A percentile compares a stretch with the other conserved stretches of the same genome.
Evolutionary conservation across 2,329 filamentous ascomycete genomes (phyloP).

Genomic region (Fusarium poae): DNA sequence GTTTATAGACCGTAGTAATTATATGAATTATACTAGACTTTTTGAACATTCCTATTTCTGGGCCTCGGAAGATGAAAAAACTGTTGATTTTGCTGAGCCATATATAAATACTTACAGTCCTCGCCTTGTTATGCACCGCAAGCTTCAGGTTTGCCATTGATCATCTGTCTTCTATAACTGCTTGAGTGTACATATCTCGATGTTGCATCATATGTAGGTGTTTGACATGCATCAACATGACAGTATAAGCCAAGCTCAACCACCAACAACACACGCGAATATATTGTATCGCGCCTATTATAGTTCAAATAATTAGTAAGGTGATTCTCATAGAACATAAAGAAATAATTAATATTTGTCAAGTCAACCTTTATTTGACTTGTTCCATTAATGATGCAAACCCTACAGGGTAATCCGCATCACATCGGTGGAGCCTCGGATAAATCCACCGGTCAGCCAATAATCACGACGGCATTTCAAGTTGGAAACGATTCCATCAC

Average conservation of each 20-base stretch:
- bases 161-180: too few relatives aligned
- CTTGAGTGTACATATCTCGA: too few relatives aligned
- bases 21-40: neutral
- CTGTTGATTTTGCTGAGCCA: neutral
- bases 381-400: neutral
- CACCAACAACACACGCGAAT: neutral
- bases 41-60: neutral
- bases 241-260: neutral
- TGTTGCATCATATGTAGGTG: too few relatives aligned
- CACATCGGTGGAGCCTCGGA: conserved; percentile 47
- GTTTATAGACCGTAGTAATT: conserved; percentile 26
- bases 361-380: neutral
- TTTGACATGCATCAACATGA: too few relatives aligned
- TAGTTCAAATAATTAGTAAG: too few relatives aligned
- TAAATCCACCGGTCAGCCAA: conserved; percentile 45
- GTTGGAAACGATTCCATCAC: conserved; percentile 47
- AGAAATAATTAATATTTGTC: neutral
- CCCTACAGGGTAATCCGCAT: conserved; percentile 35
- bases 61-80: too few relatives aligned
- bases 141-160: too few relatives aligned
- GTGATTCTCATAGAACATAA: neutral
- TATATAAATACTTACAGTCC: too few relatives aligned
- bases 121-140: too few relatives aligned
- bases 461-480: conserved; percentile 50
- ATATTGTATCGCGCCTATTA: too few relatives aligned